A percentile compares a stretch with the other conserved stretches of the same genome.
Conservation (phyloP, 352 stramenopile genomes). For the Blastocystis sp. region DNA sequence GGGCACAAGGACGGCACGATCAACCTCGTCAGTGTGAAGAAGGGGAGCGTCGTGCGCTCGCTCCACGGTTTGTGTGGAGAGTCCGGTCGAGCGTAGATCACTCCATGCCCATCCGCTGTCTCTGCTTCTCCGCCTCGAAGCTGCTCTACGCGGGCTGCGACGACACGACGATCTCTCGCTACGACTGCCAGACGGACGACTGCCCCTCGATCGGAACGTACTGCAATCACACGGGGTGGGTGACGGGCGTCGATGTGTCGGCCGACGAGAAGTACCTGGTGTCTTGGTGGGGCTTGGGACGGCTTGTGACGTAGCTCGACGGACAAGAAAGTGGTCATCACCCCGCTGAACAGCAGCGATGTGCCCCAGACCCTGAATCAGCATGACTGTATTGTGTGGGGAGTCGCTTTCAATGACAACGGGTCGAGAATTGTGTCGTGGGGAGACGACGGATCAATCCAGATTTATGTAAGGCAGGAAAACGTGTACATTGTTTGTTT, state of each 20-base stretch:
- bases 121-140: neutral
- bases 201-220: neutral
- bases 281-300: neutral
- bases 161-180: constrained; percentile 8
- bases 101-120: neutral
- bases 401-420: neutral
- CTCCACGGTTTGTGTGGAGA: neutral
- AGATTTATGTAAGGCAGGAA: constrained; percentile 41
- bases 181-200: neutral
- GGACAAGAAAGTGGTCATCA: constrained; percentile 26
- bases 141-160: constrained; percentile 34
- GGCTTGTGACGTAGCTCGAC: neutral
- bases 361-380: constrained; percentile 2
- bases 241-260: neutral
- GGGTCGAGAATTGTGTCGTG: neutral
- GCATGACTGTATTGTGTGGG: constrained; percentile 42
- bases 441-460: constrained; percentile 37
- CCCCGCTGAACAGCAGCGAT: neutral
- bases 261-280: constrained; percentile 32
- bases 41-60: neutral
- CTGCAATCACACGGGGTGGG: neutral
- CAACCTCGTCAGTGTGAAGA: neutral
- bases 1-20: constrained; percentile 51
- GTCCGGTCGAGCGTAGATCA: neutral
- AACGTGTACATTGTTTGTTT: constrained; percentile 39